A percentile compares a stretch with the other conserved stretches of the same genome.
Evolutionary conservation across 495 filamentous ascomycete genomes (phyloP).

Genomic region (Neurospora sp.): DNA sequence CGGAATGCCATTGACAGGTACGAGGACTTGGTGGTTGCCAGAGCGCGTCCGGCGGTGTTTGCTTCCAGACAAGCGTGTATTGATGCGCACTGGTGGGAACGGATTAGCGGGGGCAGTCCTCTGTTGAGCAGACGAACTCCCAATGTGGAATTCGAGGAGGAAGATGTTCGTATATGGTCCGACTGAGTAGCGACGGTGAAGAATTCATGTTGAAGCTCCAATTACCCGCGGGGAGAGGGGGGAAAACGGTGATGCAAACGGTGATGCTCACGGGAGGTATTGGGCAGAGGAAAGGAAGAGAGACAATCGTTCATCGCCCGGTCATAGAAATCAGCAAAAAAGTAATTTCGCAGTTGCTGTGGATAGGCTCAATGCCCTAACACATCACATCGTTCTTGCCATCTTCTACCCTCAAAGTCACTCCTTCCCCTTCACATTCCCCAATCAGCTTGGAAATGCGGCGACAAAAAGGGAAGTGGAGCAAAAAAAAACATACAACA

Average conservation of each 20-base stretch:
- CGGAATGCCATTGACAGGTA: conserved; percentile 34
- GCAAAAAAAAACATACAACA: neutral
- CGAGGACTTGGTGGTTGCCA: conserved; percentile 40
- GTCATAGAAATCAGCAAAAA: neutral
- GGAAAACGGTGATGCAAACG: neutral
- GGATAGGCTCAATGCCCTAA: neutral
- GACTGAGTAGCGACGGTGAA: neutral
- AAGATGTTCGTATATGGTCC: neutral
- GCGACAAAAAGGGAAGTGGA: neutral
- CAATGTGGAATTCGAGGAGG: conserved; percentile 19
- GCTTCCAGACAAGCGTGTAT: conserved; percentile 50
- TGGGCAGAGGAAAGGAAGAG: neutral
- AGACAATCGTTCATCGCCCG: neutral
- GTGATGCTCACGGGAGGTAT: neutral
- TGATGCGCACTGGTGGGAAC: conserved; percentile 50
- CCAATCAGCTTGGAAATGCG: neutral
- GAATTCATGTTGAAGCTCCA: neutral
- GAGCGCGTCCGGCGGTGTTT: conserved; percentile 41
- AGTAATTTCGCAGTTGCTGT: neutral
- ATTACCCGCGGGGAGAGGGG: neutral
- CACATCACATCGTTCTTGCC: neutral
- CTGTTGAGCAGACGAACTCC: conserved; percentile 24
- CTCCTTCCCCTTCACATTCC: neutral
- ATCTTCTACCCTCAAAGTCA: neutral
- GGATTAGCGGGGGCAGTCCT: conserved; percentile 21